A percentile compares a stretch with the other conserved stretches of the same genome.
phyloP scores from a whole-genome alignment of 2,329 filamentous ascomycete genomes.

The Cordyceps militaris region DNA sequence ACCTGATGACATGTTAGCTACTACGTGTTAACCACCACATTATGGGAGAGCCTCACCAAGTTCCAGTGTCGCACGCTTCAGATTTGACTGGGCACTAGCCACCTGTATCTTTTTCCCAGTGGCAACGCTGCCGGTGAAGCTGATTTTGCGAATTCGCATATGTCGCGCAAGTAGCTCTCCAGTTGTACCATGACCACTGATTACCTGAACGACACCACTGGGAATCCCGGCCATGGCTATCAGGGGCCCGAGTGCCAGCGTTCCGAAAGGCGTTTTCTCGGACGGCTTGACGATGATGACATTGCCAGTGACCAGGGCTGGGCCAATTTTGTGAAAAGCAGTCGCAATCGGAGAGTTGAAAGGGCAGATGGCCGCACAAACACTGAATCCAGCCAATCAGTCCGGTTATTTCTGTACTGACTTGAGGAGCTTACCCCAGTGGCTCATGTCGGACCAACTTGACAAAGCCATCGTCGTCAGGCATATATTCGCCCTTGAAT shows the following conservation, averaged over 20 bases:
- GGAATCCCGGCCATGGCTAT: conserved; percentile 19
- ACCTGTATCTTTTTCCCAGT: conserved; percentile 65
- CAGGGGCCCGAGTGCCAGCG: neutral
- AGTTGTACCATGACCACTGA: conserved; percentile 11
- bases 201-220: conserved; percentile 16
- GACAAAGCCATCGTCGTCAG: no score
- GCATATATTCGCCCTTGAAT: no score
- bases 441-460: no score
- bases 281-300: conserved; percentile 46
- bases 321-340: conserved; percentile 40
- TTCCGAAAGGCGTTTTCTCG: conserved; percentile 46
- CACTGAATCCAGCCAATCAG: no score
- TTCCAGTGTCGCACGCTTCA: conserved; percentile 52
- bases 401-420: no score
- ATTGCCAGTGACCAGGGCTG: conserved; percentile 42
- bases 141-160: conserved; percentile 13
- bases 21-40: no score
- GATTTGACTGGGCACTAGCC: conserved; percentile 48
- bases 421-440: no score
- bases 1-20: no score
- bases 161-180: conserved; percentile 12
- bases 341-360: conserved; percentile 47
- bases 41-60: no score
- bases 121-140: conserved; percentile 45
- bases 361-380: conserved; percentile 52